Conservation (phyloP, 2,329 filamentous ascomycete genomes). For the Stagonosporopsis vannaccii region DNA sequence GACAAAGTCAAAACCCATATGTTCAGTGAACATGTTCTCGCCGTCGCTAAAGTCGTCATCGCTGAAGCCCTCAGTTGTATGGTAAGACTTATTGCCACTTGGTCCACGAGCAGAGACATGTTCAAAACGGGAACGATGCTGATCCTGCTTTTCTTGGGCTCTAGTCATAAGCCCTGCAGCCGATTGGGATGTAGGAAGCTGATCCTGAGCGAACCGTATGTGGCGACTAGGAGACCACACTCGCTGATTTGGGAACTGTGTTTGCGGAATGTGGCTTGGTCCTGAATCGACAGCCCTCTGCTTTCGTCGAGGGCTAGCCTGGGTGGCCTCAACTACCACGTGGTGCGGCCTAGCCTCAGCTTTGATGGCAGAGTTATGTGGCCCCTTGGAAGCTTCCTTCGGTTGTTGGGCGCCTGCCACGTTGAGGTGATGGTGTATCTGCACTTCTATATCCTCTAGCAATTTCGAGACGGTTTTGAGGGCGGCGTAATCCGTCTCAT, state of each 20-base stretch:
- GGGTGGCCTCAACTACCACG: slow-evolving; percentile 44
- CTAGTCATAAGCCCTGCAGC: background rate
- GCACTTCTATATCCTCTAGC: slow-evolving; percentile 37
- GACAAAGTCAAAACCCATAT: slow-evolving; percentile 28
- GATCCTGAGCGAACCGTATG: slow-evolving; percentile 38
- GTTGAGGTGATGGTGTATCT: slow-evolving; percentile 38
- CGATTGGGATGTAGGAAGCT: slow-evolving; percentile 21
- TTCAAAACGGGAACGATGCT: slow-evolving; percentile 20
- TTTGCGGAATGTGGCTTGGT: slow-evolving; percentile 37
- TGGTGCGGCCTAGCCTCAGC: slow-evolving; percentile 19
- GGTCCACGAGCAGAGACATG: slow-evolving; percentile 6
- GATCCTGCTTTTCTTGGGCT: slow-evolving; percentile 24
- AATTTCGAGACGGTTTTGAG: slow-evolving; percentile 35
- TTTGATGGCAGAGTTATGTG: slow-evolving; percentile 12
- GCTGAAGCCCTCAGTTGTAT: slow-evolving; percentile 33
- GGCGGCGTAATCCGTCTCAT: slow-evolving; percentile 34
- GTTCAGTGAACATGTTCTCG: slow-evolving; percentile 30
- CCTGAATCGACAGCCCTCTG: slow-evolving; percentile 17
- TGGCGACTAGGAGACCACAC: slow-evolving; percentile 36
- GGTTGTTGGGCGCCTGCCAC: slow-evolving; percentile 35
- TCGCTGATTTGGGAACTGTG: slow-evolving; percentile 37
- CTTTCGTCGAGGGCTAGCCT: slow-evolving; percentile 33
- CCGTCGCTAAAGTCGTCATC: slow-evolving; percentile 38
- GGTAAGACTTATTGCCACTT: slow-evolving; percentile 17
- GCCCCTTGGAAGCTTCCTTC: background rate